Evolutionary conservation across 2,329 filamentous ascomycete genomes (phyloP).

Genomic region (Phoma sp.): DNA sequence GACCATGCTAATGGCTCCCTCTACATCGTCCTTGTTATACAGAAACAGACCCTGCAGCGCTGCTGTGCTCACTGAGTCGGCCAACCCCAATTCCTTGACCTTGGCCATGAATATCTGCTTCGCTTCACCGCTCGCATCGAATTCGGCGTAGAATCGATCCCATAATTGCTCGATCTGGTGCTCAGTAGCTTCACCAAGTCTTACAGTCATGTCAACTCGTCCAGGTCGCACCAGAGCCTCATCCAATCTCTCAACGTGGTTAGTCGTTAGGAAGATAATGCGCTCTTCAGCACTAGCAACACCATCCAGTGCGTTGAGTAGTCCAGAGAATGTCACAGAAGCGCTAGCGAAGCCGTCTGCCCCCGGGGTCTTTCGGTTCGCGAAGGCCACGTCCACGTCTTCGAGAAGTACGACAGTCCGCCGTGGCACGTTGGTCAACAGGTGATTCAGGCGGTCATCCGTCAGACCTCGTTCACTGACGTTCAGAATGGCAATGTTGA

Average conservation of each 20-base stretch:
- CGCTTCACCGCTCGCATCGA: conserved; percentile 70
- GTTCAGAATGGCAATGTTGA: conserved; percentile 91
- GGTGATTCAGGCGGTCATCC: conserved; percentile 85
- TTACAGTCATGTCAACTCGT: conserved; percentile 89
- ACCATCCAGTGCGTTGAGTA: conserved; percentile 77
- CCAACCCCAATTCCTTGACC: conserved; percentile 73
- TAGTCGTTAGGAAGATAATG: conserved; percentile 92
- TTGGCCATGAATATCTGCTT: conserved; percentile 74
- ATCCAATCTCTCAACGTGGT: conserved; percentile 89
- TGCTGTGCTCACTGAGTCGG: conserved; percentile 80
- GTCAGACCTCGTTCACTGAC: conserved; percentile 89
- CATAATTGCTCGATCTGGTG: conserved; percentile 88
- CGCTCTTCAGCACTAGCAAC: conserved; percentile 95
- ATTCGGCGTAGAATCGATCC: conserved; percentile 91
- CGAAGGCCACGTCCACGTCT: conserved; percentile 90
- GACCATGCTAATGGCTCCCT: conserved; percentile 84
- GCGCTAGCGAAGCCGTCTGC: conserved; percentile 84
- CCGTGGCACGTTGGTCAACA: conserved; percentile 84
- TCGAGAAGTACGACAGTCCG: conserved; percentile 85
- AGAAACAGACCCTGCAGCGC: conserved; percentile 93
- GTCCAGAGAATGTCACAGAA: conserved; percentile 91
- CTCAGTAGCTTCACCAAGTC: conserved; percentile 85
- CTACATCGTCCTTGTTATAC: conserved; percentile 91
- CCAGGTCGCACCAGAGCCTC: conserved; percentile 89
- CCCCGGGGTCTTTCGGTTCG: conserved; percentile 78